phyloP scores from a whole-genome alignment of 2,329 filamentous ascomycete genomes.

The Colletotrichum horii region DNA sequence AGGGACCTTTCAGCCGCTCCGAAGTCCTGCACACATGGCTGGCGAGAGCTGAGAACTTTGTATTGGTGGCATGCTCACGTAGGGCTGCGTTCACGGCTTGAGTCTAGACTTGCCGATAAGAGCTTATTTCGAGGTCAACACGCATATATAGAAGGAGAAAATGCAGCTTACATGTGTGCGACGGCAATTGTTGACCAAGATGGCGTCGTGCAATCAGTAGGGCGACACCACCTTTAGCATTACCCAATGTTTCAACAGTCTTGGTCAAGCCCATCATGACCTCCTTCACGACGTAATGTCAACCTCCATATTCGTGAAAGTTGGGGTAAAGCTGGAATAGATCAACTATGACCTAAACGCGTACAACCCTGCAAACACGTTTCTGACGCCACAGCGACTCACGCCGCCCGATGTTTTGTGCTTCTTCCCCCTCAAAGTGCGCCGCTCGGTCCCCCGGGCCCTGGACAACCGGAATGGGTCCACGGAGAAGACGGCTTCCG shows the following conservation, averaged over 20 bases:
- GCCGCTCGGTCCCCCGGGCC: not conserved
- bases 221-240: not conserved
- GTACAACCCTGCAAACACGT: not conserved
- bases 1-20: not conserved
- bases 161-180: not conserved
- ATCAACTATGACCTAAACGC: not conserved
- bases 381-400: not conserved
- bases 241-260: not conserved
- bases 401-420: not conserved
- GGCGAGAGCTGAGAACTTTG: not conserved
- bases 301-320: not conserved
- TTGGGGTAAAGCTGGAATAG: not conserved
- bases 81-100: not conserved
- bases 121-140: not conserved
- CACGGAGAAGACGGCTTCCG: not conserved
- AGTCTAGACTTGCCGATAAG: not conserved
- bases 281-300: not conserved
- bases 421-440: not conserved
- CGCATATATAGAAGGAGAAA: not conserved
- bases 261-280: not conserved
- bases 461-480: not conserved
- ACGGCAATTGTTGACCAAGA: not conserved
- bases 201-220: not conserved
- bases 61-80: accelerated
- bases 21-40: not conserved